A percentile compares a stretch with the other conserved stretches of the same genome.
phyloP scores from a whole-genome alignment of 495 filamentous ascomycete species.

The Penicillium bovifimosum region DNA sequence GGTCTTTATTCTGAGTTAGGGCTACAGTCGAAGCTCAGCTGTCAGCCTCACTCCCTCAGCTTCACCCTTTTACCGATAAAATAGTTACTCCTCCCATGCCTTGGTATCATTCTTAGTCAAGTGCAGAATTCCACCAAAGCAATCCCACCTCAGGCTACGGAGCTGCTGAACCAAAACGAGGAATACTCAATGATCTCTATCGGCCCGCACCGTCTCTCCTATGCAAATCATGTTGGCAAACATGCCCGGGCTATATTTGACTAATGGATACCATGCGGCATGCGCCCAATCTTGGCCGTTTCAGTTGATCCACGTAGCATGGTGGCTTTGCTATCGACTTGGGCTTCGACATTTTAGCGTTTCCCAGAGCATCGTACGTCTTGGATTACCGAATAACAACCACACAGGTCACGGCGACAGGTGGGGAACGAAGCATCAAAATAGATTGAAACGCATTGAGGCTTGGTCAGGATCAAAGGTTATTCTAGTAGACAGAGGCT shows the following conservation, averaged over 20 bases:
- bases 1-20: background rate
- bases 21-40: background rate
- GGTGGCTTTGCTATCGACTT: background rate
- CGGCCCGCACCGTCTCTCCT: conserved; percentile 34
- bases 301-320: background rate
- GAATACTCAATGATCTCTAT: conserved; percentile 22
- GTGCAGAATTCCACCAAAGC: background rate
- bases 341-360: background rate
- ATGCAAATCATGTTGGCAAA: too few relatives aligned
- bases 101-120: background rate
- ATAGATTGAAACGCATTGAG: background rate
- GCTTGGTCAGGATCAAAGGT: background rate
- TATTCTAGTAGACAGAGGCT: background rate
- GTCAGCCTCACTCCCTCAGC: background rate
- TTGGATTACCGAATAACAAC: background rate
- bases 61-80: background rate
- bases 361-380: background rate
- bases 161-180: conserved; percentile 1
- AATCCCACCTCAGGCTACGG: background rate
- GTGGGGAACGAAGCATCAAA: background rate
- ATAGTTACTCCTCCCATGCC: background rate
- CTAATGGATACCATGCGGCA: background rate
- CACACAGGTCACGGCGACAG: too few relatives aligned
- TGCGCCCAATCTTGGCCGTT: background rate
- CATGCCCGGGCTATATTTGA: too few relatives aligned